A percentile compares a stretch with the other conserved stretches of the same genome.
Conservation (phyloP, 768 basidiomycete species). For the Boletus rubropictus region DNA sequence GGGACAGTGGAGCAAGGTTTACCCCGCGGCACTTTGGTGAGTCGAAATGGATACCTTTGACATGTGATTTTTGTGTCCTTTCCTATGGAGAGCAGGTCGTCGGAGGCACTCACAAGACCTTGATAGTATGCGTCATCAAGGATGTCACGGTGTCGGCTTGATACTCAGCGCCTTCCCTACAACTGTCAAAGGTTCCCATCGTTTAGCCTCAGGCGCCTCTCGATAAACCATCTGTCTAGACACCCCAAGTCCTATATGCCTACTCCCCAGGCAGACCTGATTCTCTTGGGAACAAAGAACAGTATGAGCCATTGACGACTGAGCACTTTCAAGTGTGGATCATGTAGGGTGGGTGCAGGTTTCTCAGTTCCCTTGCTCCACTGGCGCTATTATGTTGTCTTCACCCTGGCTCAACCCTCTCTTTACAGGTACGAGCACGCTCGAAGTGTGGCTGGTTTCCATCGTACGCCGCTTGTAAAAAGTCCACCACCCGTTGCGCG, state of each 20-base stretch:
- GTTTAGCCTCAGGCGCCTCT: neutral
- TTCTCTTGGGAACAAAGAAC: neutral
- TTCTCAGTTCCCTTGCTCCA: neutral
- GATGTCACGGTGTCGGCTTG: slow-evolving; percentile 9
- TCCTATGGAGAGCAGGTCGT: neutral
- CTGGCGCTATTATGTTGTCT: no score
- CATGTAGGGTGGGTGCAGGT: neutral
- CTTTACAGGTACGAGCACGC: no score
- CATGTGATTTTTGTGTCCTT: neutral
- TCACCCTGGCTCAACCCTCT: neutral
- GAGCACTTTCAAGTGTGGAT: neutral
- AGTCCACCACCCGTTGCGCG: neutral
- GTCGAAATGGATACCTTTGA: neutral
- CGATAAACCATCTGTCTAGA: neutral
- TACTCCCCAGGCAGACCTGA: neutral
- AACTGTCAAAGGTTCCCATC: neutral
- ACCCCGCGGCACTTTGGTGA: neutral
- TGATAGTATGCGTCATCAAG: neutral
- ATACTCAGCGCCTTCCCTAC: neutral
- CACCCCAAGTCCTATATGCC: neutral
- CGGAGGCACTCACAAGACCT: neutral
- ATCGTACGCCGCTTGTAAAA: neutral
- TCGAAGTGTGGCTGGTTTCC: neutral
- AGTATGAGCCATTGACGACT: neutral
- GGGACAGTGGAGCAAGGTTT: neutral